These are phyloP conservation scores for Rhizopus sp. DNA, from an alignment of 371 early-diverging fungal genomes.

Conservation along the genomic window DNA sequence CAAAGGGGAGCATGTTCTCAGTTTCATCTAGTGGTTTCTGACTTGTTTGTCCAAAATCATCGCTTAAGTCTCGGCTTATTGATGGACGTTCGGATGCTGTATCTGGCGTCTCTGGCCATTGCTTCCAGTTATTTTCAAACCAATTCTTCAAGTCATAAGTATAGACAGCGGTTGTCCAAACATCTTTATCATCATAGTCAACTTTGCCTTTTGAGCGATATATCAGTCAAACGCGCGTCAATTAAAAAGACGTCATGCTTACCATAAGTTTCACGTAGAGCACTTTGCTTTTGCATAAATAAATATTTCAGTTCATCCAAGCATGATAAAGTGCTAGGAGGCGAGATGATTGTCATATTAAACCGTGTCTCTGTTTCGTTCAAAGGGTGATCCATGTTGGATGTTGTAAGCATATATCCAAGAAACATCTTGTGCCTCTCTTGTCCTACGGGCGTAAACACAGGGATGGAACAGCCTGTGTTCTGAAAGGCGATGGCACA, in stretches of 20 bases:
- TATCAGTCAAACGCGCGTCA: background rate
- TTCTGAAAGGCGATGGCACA: constrained; percentile 77
- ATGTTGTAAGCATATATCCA: constrained; percentile 53
- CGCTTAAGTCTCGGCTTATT: constrained; percentile 15
- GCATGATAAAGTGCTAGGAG: constrained; percentile 58
- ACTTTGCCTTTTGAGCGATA: constrained; percentile 1
- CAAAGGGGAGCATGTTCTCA: constrained; percentile 52
- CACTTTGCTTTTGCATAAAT: constrained; percentile 53
- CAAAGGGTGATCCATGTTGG: constrained; percentile 12
- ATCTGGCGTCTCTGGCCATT: constrained; percentile 29
- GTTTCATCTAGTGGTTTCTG: constrained; percentile 14
- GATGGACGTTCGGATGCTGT: background rate
- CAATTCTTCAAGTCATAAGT: constrained; percentile 58
- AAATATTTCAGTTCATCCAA: constrained; percentile 60
- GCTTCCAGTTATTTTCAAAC: constrained; percentile 63
- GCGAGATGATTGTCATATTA: constrained; percentile 61
- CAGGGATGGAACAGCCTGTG: constrained; percentile 70
- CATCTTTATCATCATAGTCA: constrained; percentile 1
- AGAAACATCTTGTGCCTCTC: constrained; percentile 62
- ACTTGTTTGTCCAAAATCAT: constrained; percentile 27
- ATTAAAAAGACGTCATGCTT: constrained; percentile 9
- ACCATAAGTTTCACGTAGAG: constrained; percentile 42
- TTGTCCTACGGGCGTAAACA: constrained; percentile 76
- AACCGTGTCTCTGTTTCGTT: constrained; percentile 57
- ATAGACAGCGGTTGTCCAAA: constrained; percentile 46